phyloP scores from a whole-genome alignment of 108 stramenopile genomes.

The Phaeodactylum tricornutum region DNA sequence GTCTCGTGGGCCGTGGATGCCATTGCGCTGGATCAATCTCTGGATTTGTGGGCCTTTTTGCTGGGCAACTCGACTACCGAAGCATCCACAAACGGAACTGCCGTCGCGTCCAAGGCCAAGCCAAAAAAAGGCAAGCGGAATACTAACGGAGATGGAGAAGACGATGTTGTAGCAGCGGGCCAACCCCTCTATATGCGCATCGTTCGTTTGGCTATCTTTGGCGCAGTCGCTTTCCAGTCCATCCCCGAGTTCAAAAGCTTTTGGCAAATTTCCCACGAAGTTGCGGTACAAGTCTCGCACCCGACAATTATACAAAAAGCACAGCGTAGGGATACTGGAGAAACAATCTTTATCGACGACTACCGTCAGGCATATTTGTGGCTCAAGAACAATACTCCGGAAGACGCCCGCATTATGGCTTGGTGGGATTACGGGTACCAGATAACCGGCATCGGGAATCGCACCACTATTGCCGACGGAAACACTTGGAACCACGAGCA shows the following conservation, averaged over 20 bases:
- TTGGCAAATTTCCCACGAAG: slow-evolving; percentile 19
- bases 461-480: slow-evolving; percentile 97
- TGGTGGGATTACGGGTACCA: slow-evolving; percentile 97
- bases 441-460: slow-evolving; percentile 92
- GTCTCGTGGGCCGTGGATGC: slow-evolving; percentile 22
- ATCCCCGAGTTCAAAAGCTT: slow-evolving; percentile 38
- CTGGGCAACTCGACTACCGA: not conserved
- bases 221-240: slow-evolving; percentile 14
- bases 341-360: slow-evolving; percentile 81
- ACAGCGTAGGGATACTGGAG: slow-evolving; percentile 40
- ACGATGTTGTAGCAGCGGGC: not conserved
- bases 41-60: slow-evolving; percentile 6
- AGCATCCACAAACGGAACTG: not conserved
- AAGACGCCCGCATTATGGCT: slow-evolving; percentile 95
- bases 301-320: slow-evolving; percentile 92
- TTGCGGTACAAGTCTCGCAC: slow-evolving; percentile 60
- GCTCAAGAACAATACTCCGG: slow-evolving; percentile 94
- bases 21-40: slow-evolving; percentile 19
- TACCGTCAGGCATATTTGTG: slow-evolving; percentile 98
- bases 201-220: slow-evolving; percentile 17
- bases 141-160: slow-evolving; percentile 4
- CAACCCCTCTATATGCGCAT: slow-evolving; percentile 20
- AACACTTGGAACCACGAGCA: slow-evolving; percentile 99
- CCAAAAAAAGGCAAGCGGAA: not conserved
- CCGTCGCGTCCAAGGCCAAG: not conserved